A percentile compares a stretch with the other conserved stretches of the same genome.
Evolutionary conservation across 106 monocot species (phyloP).

Genomic region (Posidonia australis): DNA sequence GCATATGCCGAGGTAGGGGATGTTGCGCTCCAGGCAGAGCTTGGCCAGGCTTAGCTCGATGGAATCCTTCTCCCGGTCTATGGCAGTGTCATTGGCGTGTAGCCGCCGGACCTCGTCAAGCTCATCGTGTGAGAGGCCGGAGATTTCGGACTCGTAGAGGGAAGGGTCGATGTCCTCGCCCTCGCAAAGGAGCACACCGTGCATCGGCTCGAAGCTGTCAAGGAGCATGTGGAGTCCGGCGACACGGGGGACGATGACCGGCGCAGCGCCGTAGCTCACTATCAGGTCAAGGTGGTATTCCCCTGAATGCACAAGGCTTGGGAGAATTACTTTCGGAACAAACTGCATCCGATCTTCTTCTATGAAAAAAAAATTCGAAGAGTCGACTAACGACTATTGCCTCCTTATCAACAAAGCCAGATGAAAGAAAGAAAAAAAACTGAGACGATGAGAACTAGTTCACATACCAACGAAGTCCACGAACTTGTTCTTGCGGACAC

Average conservation of each 20-base stretch:
- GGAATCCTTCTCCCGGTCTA: slow-evolving; percentile 78
- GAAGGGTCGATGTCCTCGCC: slow-evolving; percentile 93
- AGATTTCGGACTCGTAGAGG: slow-evolving; percentile 33
- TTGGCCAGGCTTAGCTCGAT: slow-evolving; percentile 78
- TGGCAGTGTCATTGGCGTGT: slow-evolving; percentile 64
- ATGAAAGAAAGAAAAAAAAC: not conserved
- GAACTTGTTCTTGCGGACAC: slow-evolving; percentile 97
- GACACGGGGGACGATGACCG: slow-evolving; percentile 86
- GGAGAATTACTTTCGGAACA: not conserved
- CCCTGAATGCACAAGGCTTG: slow-evolving; percentile 21
- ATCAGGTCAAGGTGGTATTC: slow-evolving; percentile 92
- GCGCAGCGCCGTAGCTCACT: slow-evolving; percentile 81
- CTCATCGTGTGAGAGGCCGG: slow-evolving; percentile 45
- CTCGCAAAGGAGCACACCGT: slow-evolving; percentile 92
- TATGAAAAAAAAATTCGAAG: not conserved
- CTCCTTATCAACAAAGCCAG: too few relatives aligned
- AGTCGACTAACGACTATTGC: not conserved
- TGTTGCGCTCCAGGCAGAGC: slow-evolving; percentile 76
- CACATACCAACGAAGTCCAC: slow-evolving; percentile 82
- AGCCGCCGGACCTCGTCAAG: slow-evolving; percentile 51
- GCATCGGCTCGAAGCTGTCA: slow-evolving; percentile 89
- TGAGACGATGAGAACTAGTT: not conserved
- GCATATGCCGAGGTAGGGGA: slow-evolving; percentile 93
- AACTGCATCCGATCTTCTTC: not conserved
- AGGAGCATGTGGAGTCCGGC: slow-evolving; percentile 74